Conservation (phyloP, 2,329 filamentous ascomycete genomes). For the Cercospora nicotianae region DNA sequence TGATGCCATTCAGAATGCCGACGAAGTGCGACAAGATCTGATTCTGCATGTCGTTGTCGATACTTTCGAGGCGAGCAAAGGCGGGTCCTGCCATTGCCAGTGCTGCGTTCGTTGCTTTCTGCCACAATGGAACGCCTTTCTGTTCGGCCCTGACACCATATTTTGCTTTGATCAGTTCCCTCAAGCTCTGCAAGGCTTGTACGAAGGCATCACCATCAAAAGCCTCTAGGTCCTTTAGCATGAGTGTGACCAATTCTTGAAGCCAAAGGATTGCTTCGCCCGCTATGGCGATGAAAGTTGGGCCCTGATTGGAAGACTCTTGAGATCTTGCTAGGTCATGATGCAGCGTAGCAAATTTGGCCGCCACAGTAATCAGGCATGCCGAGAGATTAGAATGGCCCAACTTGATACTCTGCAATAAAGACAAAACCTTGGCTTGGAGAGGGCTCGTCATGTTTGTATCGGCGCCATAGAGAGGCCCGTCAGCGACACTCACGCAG, state of each 20-base stretch:
- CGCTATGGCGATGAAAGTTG: slow-evolving; percentile 86
- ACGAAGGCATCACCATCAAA: slow-evolving; percentile 68
- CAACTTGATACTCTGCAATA: slow-evolving; percentile 66
- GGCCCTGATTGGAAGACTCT: slow-evolving; percentile 47
- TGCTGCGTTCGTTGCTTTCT: slow-evolving; percentile 69
- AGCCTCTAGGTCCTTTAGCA: slow-evolving; percentile 64
- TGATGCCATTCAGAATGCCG: slow-evolving; percentile 41
- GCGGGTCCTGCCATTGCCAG: slow-evolving; percentile 68
- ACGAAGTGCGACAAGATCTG: slow-evolving; percentile 53
- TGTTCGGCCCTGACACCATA: slow-evolving; percentile 74
- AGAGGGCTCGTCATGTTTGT: slow-evolving; percentile 71
- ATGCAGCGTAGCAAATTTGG: slow-evolving; percentile 70
- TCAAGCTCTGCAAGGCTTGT: slow-evolving; percentile 65
- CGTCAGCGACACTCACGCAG: slow-evolving; percentile 69
- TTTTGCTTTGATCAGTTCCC: slow-evolving; percentile 71
- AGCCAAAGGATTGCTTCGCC: slow-evolving; percentile 76
- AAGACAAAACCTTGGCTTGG: slow-evolving; percentile 68
- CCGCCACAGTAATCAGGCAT: slow-evolving; percentile 66
- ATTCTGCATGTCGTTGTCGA: slow-evolving; percentile 36
- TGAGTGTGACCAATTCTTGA: slow-evolving; percentile 59
- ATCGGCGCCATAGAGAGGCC: slow-evolving; percentile 68
- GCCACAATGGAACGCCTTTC: slow-evolving; percentile 73
- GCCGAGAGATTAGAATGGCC: slow-evolving; percentile 65
- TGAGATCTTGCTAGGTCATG: slow-evolving; percentile 48
- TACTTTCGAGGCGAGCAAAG: slow-evolving; percentile 50